A percentile compares a stretch with the other conserved stretches of the same genome.
Evolutionary conservation across 495 filamentous ascomycete genomes (phyloP).

Genomic region (Penicillium ucsense): DNA sequence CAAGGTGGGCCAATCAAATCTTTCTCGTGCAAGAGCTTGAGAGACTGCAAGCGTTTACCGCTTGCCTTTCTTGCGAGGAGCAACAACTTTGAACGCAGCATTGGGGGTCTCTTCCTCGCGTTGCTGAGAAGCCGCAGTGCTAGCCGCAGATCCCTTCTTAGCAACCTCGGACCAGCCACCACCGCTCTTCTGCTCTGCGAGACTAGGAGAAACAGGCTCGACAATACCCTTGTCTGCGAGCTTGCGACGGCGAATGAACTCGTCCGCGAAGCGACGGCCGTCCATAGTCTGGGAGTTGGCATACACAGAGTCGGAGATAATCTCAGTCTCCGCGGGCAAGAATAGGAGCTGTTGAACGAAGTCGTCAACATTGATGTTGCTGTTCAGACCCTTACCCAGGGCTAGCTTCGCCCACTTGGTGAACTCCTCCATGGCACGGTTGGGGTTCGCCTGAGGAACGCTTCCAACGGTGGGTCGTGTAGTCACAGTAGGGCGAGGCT

Average conservation of each 20-base stretch:
- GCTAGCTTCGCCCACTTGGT: conserved; percentile 80
- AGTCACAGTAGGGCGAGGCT: conserved; percentile 19
- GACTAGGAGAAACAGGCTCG: conserved; percentile 38
- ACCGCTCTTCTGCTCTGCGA: conserved; percentile 34
- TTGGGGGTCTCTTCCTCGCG: conserved; percentile 44
- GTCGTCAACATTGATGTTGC: conserved; percentile 63
- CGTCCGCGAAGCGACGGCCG: conserved; percentile 83
- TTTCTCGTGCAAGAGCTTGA: too few relatives aligned
- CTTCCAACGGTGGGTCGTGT: conserved; percentile 25
- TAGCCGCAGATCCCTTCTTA: conserved; percentile 59
- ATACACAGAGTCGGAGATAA: conserved; percentile 87
- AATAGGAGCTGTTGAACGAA: conserved; percentile 65
- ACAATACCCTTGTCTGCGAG: conserved; percentile 83
- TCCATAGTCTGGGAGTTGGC: conserved; percentile 76
- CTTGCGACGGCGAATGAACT: conserved; percentile 87
- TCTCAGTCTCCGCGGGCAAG: conserved; percentile 64
- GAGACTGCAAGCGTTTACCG: conserved; percentile 30
- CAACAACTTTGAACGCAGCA: conserved; percentile 78
- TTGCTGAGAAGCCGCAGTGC: conserved; percentile 27
- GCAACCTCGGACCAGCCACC: conserved; percentile 97
- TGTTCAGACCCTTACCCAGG: conserved; percentile 51
- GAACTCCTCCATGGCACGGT: conserved; percentile 74
- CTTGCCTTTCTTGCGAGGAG: conserved; percentile 88
- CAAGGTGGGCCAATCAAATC: too few relatives aligned
- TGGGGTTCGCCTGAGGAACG: conserved; percentile 32